Conservation (phyloP, 2,329 filamentous ascomycete species). For the Dothideomycetes sp. region DNA sequence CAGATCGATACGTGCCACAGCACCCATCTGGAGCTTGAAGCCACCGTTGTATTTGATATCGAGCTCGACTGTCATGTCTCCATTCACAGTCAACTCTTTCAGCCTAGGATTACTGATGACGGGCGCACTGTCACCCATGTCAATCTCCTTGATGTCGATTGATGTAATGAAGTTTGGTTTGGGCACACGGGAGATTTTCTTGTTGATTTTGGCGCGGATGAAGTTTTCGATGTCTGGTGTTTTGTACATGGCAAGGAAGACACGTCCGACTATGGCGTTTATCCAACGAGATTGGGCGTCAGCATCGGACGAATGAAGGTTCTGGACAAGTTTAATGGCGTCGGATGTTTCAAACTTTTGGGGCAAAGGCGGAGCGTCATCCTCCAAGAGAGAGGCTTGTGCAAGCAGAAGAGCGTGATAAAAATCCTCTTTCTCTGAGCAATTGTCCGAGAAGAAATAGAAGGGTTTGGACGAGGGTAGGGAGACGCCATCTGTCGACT, state of each 20-base stretch:
- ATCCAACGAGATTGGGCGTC: constrained; percentile 86
- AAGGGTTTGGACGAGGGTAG: constrained; percentile 67
- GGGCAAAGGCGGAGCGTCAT: constrained; percentile 55
- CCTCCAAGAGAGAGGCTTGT: constrained; percentile 59
- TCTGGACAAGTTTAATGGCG: constrained; percentile 82
- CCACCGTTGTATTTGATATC: constrained; percentile 85
- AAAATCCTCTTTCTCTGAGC: constrained; percentile 96
- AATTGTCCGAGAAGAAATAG: constrained; percentile 89
- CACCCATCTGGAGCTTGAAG: constrained; percentile 79
- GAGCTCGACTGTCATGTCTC: constrained; percentile 77
- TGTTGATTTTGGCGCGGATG: constrained; percentile 77
- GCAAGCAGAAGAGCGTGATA: constrained; percentile 87
- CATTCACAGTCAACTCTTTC: constrained; percentile 83
- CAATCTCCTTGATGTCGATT: constrained; percentile 71
- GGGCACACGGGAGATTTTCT: constrained; percentile 91
- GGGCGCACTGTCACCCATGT: constrained; percentile 78
- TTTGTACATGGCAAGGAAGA: constrained; percentile 82
- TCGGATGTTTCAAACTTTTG: constrained; percentile 74
- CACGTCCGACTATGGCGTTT: constrained; percentile 77
- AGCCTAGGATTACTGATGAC: constrained; percentile 82
- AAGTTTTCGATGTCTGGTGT: constrained; percentile 72
- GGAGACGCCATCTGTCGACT: constrained; percentile 44
- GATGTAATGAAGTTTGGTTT: constrained; percentile 83
- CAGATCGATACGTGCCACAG: constrained; percentile 86
- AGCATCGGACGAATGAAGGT: constrained; percentile 83